phyloP scores from a whole-genome alignment of 2,329 filamentous ascomycete species.

The Chrysoporthe austroafricana region DNA sequence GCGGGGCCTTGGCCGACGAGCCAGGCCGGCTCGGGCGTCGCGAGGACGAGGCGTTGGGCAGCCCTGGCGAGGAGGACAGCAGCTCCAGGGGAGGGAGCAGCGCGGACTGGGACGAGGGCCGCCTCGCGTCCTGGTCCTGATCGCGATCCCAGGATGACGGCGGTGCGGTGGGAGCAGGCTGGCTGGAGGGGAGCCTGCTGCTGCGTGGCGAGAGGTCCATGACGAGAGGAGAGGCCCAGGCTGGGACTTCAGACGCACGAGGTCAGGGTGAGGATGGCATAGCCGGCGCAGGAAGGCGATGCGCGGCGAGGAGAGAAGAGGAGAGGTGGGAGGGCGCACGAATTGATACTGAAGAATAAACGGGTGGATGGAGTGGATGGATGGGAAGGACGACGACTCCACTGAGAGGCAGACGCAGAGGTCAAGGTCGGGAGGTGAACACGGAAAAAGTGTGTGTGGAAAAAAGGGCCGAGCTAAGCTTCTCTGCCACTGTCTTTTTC shows the following conservation, averaged over 20 bases:
- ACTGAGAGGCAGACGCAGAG: conserved; percentile 16
- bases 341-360: neutral
- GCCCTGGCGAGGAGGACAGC: conserved; percentile 74
- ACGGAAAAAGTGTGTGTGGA: neutral
- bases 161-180: conserved; percentile 26
- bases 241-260: neutral
- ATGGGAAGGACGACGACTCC: conserved; percentile 19
- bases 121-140: conserved; percentile 48
- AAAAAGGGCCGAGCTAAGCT: conserved; percentile 18
- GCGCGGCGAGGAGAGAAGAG: too few relatives aligned
- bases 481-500: conserved; percentile 12
- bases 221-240: conserved; percentile 6
- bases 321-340: neutral
- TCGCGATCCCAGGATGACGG: conserved; percentile 41
- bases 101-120: conserved; percentile 58
- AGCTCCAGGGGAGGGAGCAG: conserved; percentile 81
- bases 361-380: neutral
- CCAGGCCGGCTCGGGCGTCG: conserved; percentile 65
- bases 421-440: conserved; percentile 10
- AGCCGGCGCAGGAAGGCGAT: neutral
- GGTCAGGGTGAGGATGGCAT: neutral
- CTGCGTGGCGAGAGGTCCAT: conserved; percentile 28
- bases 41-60: conserved; percentile 60
- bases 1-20: conserved; percentile 37
- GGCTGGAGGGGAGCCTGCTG: conserved; percentile 17